Evolutionary conservation across 106 monocot genomes (phyloP).

Genomic region (Platanthera guangdongensis): DNA sequence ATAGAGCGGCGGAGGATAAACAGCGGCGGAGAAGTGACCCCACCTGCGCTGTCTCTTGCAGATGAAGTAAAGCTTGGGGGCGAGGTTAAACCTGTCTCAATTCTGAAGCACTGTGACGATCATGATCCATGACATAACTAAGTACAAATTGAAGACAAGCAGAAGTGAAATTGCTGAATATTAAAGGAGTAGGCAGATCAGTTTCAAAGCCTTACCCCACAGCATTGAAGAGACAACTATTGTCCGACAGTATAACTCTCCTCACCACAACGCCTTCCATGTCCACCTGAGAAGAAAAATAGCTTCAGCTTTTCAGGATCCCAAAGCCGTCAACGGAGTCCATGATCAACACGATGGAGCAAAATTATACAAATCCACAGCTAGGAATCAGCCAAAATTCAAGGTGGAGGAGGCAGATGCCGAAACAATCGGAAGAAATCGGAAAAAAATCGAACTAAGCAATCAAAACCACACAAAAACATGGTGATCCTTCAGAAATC

Average conservation of each 20-base stretch:
- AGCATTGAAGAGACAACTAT: constrained; percentile 98
- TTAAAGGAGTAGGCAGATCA: not conserved
- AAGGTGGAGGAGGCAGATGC: not conserved
- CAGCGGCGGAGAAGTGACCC: no score
- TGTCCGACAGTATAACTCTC: constrained; percentile 96
- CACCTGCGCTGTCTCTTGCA: no score
- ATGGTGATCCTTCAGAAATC: no score
- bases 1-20: no score
- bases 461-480: not conserved
- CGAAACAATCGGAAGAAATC: no score
- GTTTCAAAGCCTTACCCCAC: constrained; percentile 49
- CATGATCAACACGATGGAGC: not conserved
- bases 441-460: not conserved
- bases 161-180: not conserved
- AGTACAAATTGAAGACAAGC: constrained; percentile 8
- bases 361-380: not conserved
- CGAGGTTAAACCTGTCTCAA: constrained; percentile 96
- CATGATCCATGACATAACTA: constrained; percentile 89
- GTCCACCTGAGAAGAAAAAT: constrained; percentile 1
- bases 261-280: constrained; percentile 87
- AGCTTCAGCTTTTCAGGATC: not conserved
- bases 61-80: no score
- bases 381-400: not conserved
- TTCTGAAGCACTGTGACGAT: constrained; percentile 68
- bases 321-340: not conserved